These are phyloP conservation scores for Pichia ethanolica DNA, from an alignment of 805 yeast species.

Conservation along the genomic window DNA sequence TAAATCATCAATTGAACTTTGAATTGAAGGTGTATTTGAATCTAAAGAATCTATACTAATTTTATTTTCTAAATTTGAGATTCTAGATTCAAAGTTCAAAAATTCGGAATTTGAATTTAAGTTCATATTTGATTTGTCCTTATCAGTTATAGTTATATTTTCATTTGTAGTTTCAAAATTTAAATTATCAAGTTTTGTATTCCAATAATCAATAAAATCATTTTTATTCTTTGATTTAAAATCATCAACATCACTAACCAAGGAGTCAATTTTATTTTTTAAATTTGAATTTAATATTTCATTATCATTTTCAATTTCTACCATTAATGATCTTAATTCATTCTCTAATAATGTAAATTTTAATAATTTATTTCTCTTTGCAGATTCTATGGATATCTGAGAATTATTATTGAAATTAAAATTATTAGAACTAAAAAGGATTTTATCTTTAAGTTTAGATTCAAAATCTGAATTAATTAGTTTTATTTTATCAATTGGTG, in stretches of 20 bases:
- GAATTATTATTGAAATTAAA: not conserved
- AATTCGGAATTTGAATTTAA: not conserved
- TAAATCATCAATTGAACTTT: conserved; percentile 21
- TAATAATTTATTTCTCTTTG: conserved; percentile 2
- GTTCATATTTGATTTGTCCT: not conserved
- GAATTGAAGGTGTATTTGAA: conserved; percentile 12
- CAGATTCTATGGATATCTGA: not conserved
- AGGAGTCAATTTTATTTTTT: conserved; percentile 1
- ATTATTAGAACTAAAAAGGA: not conserved
- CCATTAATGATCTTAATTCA: conserved; percentile 9
- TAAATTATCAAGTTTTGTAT: not conserved
- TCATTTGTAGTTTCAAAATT: not conserved
- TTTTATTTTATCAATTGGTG: not conserved
- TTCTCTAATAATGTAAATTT: conserved; percentile 9
- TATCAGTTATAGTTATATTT: not conserved
- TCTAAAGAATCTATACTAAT: not conserved
- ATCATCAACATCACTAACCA: not conserved
- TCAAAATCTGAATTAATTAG: conserved; percentile 6
- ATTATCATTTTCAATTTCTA: conserved; percentile 7
- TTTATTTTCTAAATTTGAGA: conserved; percentile 12
- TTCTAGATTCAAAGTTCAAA: conserved; percentile 10
- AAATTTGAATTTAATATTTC: not conserved
- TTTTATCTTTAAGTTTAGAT: not conserved
- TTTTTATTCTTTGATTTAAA: conserved; percentile 1
- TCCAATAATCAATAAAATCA: conserved; percentile 10